Conservation (phyloP, 441 rosid genomes). For the Croton setiger region DNA sequence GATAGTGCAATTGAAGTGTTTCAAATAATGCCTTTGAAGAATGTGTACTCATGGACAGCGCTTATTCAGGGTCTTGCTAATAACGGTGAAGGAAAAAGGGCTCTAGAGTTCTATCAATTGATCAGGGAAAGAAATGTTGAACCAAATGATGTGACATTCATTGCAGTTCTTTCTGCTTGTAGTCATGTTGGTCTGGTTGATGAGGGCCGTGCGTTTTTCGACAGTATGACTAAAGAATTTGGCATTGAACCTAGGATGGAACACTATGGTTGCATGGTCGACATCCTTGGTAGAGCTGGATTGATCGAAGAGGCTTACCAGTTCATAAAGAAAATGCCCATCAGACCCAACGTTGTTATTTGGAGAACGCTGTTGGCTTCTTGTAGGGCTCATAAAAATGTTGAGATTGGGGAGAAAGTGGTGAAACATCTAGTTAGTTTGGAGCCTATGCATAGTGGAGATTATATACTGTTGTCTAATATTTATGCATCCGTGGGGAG, state of each 20-base stretch:
- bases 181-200: conserved; percentile 17
- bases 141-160: conserved; percentile 18
- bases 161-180: conserved; percentile 14
- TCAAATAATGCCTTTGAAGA: conserved; percentile 12
- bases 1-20: conserved; percentile 10
- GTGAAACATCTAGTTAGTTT: conserved; percentile 10
- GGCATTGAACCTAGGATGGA: conserved; percentile 20
- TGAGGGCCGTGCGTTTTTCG: conserved; percentile 10
- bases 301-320: conserved; percentile 17
- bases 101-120: conserved; percentile 9
- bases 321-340: conserved; percentile 15
- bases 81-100: conserved; percentile 16
- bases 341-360: conserved; percentile 13
- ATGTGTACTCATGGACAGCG: conserved; percentile 15
- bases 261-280: conserved; percentile 19
- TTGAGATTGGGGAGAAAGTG: conserved; percentile 6
- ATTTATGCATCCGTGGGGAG: conserved; percentile 14
- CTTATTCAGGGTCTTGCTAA: conserved; percentile 18
- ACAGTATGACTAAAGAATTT: conserved; percentile 13
- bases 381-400: conserved; percentile 16
- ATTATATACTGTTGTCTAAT: conserved; percentile 16
- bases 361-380: conserved; percentile 20
- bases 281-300: conserved; percentile 17
- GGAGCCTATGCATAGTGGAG: conserved; percentile 17
- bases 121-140: conserved; percentile 11